Base-by-base conservation (phyloP, 2,329 filamentous ascomycete genomes). In the Elsinoe fawcettii region DNA sequence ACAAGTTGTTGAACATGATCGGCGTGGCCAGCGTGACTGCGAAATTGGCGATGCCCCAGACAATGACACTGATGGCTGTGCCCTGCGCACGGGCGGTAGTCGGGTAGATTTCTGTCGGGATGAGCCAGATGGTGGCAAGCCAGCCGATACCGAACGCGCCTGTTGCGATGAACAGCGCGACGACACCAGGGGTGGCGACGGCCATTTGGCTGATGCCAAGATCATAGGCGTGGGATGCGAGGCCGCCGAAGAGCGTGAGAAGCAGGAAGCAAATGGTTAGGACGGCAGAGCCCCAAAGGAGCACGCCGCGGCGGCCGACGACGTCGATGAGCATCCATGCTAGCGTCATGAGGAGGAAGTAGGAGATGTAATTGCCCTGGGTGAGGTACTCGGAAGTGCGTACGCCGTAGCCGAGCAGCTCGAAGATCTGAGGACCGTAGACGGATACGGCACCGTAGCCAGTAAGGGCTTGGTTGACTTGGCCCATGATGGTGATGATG, bases 341-440 rank as follows among this genome's bases (percentile, higher is more conserved):
- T 8, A 81, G 66, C 0, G 80, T 83, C 81, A 84, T 84, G 61
- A 82, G 75, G 51, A 78, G 61, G 64, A 83, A 80, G 67, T 85
- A 84, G 16, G 76, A 81, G 39, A 80, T 68, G 68, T 83, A 84
- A 68, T 85, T 85, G 25, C 74, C 80, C 46, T 82, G 74, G 0
- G 81, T 84, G 12, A 83, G 68, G 60, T 76, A 79, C 65, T 85
- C 81, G 1, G 81, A 76, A 14, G 68, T 69, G 3, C 68, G 69
- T 34, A 77, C 74, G 16, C 68, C 66, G 65, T 84, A 82, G 14
- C 81, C 80, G 2, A 84, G 75, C 8, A 84, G 76, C 61, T 81
- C 76, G 65, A 84, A 84, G 55, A 84, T 84, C 61, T 84, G 82
- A 2, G 81, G 80, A 0, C 81, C 82, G 58, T 84, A 84, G 2